Conservation (phyloP, 2,329 filamentous ascomycete genomes). For the Orbilia ellipsospora region DNA sequence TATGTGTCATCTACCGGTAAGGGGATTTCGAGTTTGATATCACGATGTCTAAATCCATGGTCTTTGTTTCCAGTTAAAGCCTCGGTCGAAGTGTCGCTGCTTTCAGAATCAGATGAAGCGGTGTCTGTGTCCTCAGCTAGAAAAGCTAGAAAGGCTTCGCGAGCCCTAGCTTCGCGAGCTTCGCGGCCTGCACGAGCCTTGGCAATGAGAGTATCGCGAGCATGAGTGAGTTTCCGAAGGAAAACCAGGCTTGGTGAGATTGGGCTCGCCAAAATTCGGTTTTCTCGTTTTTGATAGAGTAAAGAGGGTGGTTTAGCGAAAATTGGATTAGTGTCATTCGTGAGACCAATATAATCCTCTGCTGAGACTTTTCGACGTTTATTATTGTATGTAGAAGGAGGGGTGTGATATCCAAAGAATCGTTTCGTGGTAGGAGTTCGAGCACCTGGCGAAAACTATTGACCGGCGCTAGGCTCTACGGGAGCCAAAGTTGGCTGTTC, state of each 20-base stretch:
- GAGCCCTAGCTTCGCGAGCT: too few species aligned
- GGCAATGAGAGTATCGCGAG: neutral
- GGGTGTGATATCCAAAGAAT: neutral
- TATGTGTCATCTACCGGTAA: too few species aligned
- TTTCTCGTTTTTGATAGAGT: neutral
- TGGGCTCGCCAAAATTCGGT: neutral
- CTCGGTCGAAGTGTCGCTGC: too few species aligned
- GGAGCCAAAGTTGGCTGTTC: constrained; percentile 15
- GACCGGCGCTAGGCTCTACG: constrained; percentile 31
- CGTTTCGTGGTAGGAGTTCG: neutral
- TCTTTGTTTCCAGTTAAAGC: too few species aligned
- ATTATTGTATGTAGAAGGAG: neutral
- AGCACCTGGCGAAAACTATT: constrained; percentile 27
- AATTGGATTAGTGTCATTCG: neutral
- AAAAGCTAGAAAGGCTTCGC: too few species aligned
- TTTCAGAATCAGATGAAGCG: too few species aligned
- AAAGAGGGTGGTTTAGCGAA: neutral
- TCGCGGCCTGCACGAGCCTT: too few species aligned
- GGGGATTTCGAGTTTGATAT: too few species aligned
- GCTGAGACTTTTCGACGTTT: constrained; percentile 2
- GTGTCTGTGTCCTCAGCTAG: too few species aligned
- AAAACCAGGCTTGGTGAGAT: neutral
- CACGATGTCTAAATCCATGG: too few species aligned
- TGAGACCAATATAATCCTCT: neutral
- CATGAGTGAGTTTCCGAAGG: neutral